A percentile compares a stretch with the other conserved stretches of the same genome.
Evolutionary conservation across 2,329 filamentous ascomycete genomes (phyloP).

Genomic region (Botryosphaeria dothidea): DNA sequence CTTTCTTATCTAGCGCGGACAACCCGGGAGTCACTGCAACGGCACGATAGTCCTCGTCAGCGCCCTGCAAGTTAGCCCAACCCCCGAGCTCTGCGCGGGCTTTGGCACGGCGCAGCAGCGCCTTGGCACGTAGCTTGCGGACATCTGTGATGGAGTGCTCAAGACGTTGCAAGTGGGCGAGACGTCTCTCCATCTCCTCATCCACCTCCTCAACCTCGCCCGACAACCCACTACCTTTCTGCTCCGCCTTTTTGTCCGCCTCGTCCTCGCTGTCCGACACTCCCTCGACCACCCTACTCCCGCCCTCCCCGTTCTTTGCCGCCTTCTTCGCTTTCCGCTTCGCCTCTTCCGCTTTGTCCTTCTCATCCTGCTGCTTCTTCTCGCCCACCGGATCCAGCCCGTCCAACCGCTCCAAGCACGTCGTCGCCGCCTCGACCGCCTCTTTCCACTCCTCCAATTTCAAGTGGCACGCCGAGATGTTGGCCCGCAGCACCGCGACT

Average conservation of each 20-base stretch:
- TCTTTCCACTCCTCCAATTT: conserved; percentile 85
- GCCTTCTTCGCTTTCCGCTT: conserved; percentile 24
- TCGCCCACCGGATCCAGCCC: conserved; percentile 55
- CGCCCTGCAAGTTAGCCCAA: conserved; percentile 78
- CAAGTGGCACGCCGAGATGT: conserved; percentile 85
- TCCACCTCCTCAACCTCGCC: conserved; percentile 52
- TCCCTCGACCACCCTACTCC: conserved; percentile 31
- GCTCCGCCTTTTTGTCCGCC: conserved; percentile 38
- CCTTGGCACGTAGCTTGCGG: conserved; percentile 76
- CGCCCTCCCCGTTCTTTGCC: conserved; percentile 39
- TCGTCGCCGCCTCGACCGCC: conserved; percentile 71
- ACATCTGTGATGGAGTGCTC: conserved; percentile 58
- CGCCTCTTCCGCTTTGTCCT: conserved; percentile 23
- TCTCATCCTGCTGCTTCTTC: conserved; percentile 24
- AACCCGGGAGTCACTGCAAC: conserved; percentile 64
- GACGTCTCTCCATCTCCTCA: conserved; percentile 49
- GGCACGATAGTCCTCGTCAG: conserved; percentile 76
- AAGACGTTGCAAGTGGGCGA: conserved; percentile 23
- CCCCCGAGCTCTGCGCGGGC: conserved; percentile 70
- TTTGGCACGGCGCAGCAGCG: conserved; percentile 75
- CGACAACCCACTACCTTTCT: conserved; percentile 32
- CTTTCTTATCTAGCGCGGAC: conserved; percentile 63
- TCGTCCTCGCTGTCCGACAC: conserved; percentile 48
- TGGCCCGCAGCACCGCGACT: conserved; percentile 81
- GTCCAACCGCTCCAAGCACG: conserved; percentile 72